Evolutionary conservation across 2,329 filamentous ascomycete species (phyloP).

Genomic region (Calycina marina): DNA sequence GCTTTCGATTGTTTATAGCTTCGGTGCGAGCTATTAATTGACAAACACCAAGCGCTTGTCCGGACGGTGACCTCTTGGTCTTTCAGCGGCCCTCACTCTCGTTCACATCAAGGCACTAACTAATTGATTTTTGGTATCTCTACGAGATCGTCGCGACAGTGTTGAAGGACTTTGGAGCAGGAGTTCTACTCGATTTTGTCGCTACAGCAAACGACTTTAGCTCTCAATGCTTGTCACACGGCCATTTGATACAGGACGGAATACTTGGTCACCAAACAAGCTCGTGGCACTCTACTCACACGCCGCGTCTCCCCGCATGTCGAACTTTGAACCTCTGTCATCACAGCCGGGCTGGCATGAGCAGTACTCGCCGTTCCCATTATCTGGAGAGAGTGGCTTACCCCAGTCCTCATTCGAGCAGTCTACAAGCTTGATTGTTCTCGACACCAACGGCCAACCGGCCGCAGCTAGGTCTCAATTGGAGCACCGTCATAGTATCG

Average conservation of each 20-base stretch:
- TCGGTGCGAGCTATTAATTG: constrained; percentile 19
- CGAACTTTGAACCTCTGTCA: constrained; percentile 23
- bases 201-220: constrained; percentile 4
- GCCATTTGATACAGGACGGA: constrained; percentile 24
- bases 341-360: constrained; percentile 24
- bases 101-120: constrained; percentile 19
- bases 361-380: constrained; percentile 21
- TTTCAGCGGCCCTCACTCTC: constrained; percentile 18
- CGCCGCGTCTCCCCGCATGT: constrained; percentile 24
- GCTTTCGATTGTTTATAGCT: constrained; percentile 17
- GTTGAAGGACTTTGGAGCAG: no score
- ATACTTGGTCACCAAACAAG: constrained; percentile 25
- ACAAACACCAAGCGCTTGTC: constrained; percentile 7
- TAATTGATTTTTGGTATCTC: no score
- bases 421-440: constrained; percentile 12
- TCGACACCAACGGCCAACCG: constrained; percentile 13
- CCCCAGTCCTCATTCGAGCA: constrained; percentile 18
- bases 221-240: constrained; percentile 25
- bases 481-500: constrained; percentile 20
- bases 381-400: constrained; percentile 18
- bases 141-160: no score
- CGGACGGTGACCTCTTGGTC: no score
- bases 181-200: constrained; percentile 2
- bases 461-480: constrained; percentile 13
- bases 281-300: constrained; percentile 22